Conservation (phyloP, 2,329 filamentous ascomycete species). For the Trichoderma pleuroti region DNA sequence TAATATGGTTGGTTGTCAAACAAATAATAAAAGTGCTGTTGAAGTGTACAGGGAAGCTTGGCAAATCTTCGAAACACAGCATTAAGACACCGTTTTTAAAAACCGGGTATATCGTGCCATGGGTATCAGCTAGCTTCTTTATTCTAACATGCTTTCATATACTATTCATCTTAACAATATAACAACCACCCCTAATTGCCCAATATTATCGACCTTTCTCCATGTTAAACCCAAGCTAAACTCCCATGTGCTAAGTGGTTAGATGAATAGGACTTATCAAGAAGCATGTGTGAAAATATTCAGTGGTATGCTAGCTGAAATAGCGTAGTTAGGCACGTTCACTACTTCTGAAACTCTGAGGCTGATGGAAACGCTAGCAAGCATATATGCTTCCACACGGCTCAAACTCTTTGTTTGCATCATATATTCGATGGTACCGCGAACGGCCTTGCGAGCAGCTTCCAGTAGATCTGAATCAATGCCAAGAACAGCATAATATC, state of each 20-base stretch:
- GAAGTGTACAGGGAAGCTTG: too few relatives aligned
- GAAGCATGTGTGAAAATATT: background rate
- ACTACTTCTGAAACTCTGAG: conserved; percentile 4
- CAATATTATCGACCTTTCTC: background rate
- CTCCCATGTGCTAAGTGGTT: background rate
- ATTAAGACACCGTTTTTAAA: too few relatives aligned
- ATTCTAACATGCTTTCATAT: background rate
- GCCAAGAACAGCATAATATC: conserved; percentile 7
- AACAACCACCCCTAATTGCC: background rate
- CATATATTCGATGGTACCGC: background rate
- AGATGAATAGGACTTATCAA: background rate
- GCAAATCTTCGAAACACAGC: too few relatives aligned
- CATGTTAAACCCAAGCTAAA: background rate
- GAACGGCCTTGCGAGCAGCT: background rate
- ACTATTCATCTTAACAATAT: background rate
- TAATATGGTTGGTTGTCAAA: too few relatives aligned
- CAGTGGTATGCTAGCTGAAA: background rate
- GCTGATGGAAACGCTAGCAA: background rate
- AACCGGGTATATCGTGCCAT: too few relatives aligned
- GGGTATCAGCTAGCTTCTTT: background rate
- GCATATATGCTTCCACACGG: conserved; percentile 1
- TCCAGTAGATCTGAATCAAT: background rate
- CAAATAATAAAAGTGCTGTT: too few relatives aligned
- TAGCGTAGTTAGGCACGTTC: background rate
- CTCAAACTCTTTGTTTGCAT: background rate